Evolutionary conservation across 768 basidiomycete species (phyloP).

Genomic region (Suillus hirtellus): DNA sequence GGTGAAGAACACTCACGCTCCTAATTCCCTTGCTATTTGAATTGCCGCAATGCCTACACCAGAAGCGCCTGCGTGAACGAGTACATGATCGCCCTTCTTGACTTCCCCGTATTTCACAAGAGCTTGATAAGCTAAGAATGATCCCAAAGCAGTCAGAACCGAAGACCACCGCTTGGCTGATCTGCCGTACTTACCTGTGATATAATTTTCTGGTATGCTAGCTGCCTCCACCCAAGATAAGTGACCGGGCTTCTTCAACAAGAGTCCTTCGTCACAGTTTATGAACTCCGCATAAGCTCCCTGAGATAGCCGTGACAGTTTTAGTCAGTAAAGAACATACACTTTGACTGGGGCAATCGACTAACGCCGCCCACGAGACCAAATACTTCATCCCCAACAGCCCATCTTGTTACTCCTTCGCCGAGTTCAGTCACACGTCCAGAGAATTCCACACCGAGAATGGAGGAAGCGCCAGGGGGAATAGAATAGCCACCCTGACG

Average conservation of each 20-base stretch:
- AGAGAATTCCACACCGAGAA: conserved; percentile 89
- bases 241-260: conserved; percentile 72
- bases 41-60: conserved; percentile 89
- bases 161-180: conserved; percentile 3
- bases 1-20: conserved; percentile 55
- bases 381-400: conserved; percentile 69
- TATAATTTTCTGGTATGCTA: conserved; percentile 82
- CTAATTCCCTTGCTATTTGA: conserved; percentile 75
- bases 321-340: conserved; percentile 9
- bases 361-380: conserved; percentile 81
- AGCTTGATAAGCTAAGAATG: conserved; percentile 55
- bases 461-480: conserved; percentile 72
- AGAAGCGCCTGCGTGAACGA: conserved; percentile 90
- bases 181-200: conserved; percentile 62
- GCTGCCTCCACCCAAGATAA: conserved; percentile 86
- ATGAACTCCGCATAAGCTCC: conserved; percentile 93
- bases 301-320: conserved; percentile 36
- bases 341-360: conserved; percentile 8
- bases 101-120: conserved; percentile 68
- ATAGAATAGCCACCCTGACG: conserved; percentile 72
- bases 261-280: conserved; percentile 58
- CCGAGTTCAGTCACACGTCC: conserved; percentile 61
- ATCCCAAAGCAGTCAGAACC: conserved; percentile 13
- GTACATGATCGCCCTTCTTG: conserved; percentile 68
- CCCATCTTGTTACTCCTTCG: conserved; percentile 50